A percentile compares a stretch with the other conserved stretches of the same genome.
These are phyloP conservation scores for Coniella lustricola DNA, from an alignment of 2,329 filamentous ascomycete species.

Conservation along the genomic window DNA sequence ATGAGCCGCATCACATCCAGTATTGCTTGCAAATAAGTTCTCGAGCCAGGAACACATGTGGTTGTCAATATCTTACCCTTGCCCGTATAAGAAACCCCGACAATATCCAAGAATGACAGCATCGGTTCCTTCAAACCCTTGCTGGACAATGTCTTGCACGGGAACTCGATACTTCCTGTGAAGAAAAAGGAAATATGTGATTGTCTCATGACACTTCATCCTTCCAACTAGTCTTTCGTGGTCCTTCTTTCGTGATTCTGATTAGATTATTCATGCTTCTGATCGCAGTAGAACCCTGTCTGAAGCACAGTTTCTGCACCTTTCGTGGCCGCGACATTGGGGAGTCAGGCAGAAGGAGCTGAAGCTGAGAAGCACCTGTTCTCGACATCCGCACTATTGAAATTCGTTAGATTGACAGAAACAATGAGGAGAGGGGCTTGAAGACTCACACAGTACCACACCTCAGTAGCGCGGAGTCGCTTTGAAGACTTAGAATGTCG, in stretches of 20 bases:
- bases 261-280: background rate
- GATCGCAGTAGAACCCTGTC: background rate
- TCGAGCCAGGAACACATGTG: too few species aligned
- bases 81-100: too few species aligned
- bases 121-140: too few species aligned
- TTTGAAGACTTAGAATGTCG: conserved; percentile 3
- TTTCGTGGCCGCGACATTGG: conserved; percentile 7
- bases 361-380: conserved; percentile 5
- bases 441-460: conserved; percentile 14
- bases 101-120: too few species aligned
- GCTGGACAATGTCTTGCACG: too few species aligned
- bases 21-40: too few species aligned
- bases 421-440: background rate
- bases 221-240: too few species aligned
- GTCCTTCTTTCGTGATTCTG: background rate
- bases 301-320: conserved; percentile 5
- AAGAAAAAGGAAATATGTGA: too few species aligned
- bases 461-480: background rate
- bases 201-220: too few species aligned
- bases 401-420: conserved; percentile 1
- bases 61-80: too few species aligned
- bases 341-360: conserved; percentile 7
- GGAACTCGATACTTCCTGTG: too few species aligned
- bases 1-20: too few species aligned
- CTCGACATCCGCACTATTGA: conserved; percentile 10